Conservation (phyloP, 2,329 filamentous ascomycete genomes). For the Colletotrichum theobromicola region DNA sequence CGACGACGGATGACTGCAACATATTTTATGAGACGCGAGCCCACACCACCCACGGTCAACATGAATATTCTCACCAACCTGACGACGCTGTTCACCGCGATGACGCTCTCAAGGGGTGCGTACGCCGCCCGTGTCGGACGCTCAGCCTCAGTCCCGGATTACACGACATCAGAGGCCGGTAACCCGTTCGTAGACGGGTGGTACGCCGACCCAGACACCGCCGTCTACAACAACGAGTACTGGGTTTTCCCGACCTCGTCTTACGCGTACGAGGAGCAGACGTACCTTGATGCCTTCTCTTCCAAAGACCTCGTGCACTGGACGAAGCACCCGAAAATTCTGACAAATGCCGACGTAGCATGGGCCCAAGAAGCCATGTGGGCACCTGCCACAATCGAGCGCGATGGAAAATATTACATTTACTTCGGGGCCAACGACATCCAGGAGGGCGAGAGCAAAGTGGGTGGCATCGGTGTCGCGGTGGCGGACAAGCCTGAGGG, state of each 20-base stretch:
- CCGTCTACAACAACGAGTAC: constrained; percentile 48
- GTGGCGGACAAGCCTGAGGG: constrained; percentile 60
- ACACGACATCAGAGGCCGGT: constrained; percentile 44
- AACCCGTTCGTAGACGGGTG: constrained; percentile 55
- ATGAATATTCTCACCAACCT: background rate
- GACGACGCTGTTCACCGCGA: background rate
- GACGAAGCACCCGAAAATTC: constrained; percentile 50
- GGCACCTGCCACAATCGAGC: constrained; percentile 66
- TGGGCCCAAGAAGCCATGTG: constrained; percentile 71
- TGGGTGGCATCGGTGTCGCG: constrained; percentile 65
- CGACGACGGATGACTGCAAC: background rate
- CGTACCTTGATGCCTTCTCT: constrained; percentile 56
- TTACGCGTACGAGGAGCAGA: constrained; percentile 48
- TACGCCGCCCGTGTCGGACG: background rate
- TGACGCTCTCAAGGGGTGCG: background rate
- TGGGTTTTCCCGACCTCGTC: constrained; percentile 56
- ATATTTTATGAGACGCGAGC: background rate
- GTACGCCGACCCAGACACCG: constrained; percentile 57
- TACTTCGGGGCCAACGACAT: constrained; percentile 63
- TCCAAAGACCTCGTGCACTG: constrained; percentile 52
- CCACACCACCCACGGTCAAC: background rate
- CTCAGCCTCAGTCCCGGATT: constrained; percentile 29
- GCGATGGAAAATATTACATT: constrained; percentile 67
- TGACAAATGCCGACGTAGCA: constrained; percentile 57
- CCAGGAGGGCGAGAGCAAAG: constrained; percentile 52